Conservation (phyloP, 2,329 filamentous ascomycete species). For the Pezicula carpinea region DNA sequence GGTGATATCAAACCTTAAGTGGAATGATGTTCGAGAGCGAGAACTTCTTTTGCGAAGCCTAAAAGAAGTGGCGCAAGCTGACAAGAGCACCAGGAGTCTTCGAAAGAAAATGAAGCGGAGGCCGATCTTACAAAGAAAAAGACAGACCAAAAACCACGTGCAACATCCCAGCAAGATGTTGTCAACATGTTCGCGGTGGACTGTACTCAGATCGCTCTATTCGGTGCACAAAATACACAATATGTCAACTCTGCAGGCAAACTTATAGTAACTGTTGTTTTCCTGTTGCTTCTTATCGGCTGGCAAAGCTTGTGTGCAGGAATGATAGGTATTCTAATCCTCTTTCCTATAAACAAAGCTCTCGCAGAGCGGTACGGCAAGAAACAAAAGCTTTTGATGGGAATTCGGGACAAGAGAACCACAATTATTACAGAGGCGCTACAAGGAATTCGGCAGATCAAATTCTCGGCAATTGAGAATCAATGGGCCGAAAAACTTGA, state of each 20-base stretch:
- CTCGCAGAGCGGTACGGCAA: slow-evolving; percentile 58
- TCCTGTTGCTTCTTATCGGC: slow-evolving; percentile 62
- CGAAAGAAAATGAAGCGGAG: background rate
- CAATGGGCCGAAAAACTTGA: slow-evolving; percentile 69
- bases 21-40: no score
- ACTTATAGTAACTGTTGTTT: slow-evolving; percentile 57
- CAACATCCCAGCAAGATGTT: slow-evolving; percentile 59
- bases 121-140: background rate
- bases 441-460: slow-evolving; percentile 75
- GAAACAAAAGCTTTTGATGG: slow-evolving; percentile 66
- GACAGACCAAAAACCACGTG: slow-evolving; percentile 1
- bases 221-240: slow-evolving; percentile 56
- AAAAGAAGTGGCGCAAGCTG: background rate
- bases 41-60: background rate
- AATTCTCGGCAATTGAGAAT: slow-evolving; percentile 69
- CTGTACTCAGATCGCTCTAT: slow-evolving; percentile 60
- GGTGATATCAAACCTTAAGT: no score
- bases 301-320: slow-evolving; percentile 64
- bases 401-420: slow-evolving; percentile 67
- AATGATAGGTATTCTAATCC: slow-evolving; percentile 54
- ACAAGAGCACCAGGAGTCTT: background rate
- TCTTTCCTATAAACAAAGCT: slow-evolving; percentile 62
- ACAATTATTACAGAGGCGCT: slow-evolving; percentile 71
- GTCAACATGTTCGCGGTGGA: slow-evolving; percentile 77
- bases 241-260: slow-evolving; percentile 57